These are phyloP conservation scores for Russula vinacea DNA, from an alignment of 768 basidiomycete genomes.

Conservation along the genomic window DNA sequence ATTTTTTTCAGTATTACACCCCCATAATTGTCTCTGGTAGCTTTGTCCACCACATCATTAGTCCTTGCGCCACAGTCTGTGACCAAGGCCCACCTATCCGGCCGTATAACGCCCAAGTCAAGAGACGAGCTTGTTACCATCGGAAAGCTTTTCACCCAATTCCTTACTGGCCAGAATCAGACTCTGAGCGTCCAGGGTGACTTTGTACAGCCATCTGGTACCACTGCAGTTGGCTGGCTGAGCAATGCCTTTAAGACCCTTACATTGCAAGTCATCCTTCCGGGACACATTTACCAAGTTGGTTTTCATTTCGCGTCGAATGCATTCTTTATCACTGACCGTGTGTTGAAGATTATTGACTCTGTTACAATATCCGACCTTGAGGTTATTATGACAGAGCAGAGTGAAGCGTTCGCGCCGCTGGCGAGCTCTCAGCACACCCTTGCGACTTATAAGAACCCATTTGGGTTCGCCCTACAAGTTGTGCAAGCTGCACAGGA, in stretches of 20 bases:
- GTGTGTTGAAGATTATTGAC: conserved; percentile 50
- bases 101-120: conserved; percentile 60
- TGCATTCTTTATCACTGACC: not conserved
- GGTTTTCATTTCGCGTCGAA: not conserved
- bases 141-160: conserved; percentile 64
- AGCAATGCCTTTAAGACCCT: conserved; percentile 69
- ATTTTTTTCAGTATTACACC: not conserved
- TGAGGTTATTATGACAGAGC: conserved; percentile 48
- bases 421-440: conserved; percentile 55
- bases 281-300: conserved; percentile 56
- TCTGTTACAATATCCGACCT: conserved; percentile 60
- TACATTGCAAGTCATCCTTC: conserved; percentile 56
- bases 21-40: conserved; percentile 37
- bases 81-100: conserved; percentile 54
- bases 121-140: conserved; percentile 52
- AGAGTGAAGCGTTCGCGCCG: conserved; percentile 56
- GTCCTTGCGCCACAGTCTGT: conserved; percentile 48
- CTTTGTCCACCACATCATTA: conserved; percentile 50
- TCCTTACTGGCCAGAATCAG: conserved; percentile 59
- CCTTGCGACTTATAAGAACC: conserved; percentile 62
- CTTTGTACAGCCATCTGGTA: conserved; percentile 57
- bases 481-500: conserved; percentile 55
- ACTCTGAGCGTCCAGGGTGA: conserved; percentile 58
- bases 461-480: conserved; percentile 73
- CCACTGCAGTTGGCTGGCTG: conserved; percentile 56